Base-by-base conservation (phyloP, 169 alveolate species). In the Babesia sp. region DNA sequence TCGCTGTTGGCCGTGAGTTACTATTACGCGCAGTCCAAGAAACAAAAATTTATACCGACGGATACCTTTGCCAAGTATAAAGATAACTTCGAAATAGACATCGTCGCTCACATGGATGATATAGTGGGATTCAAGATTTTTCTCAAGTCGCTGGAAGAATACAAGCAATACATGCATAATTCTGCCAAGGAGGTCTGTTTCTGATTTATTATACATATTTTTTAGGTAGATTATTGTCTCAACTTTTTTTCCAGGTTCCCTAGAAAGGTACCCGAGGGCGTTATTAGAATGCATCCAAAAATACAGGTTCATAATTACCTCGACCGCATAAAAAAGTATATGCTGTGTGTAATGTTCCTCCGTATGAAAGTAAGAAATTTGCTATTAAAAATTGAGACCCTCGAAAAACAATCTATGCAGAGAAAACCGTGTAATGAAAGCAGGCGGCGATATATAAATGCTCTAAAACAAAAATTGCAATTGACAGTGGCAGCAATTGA, bases 311-410 rank as follows among this genome's bases (percentile, higher is more conserved):
- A 56, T 53, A 53, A 29, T 14, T 77, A 56, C 41, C 63, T 68
- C 6, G 86, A 77, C 26, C 63, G 81, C 41, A 42, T 77, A n/a
- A 77, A 77, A 46, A 53, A 71, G 28, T 77, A 77, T 68, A 9
- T 69, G 3, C 24, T 77, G 46, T 66, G 80, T 39, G 41, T 54
- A 39, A 11, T 68, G 20, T 69, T 77, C 36, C 56, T 77, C 12
- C 53, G 81, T 0, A 66, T 77, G 51, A 77, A 69, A 31, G 42
- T 68, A 12, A 28, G 53, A 31, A 61, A 37, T 44, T 26, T 44
- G 3, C 29, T 42, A 3, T 26, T 12, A 0, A 55, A 53, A 16
- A 69, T 77, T 14, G 50, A 46, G 26, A 42, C 22, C 11, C 7
- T 67, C 1, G 72, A 74, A 31, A 24, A 4, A 20, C 48, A 36